Conservation (phyloP, 1,284 basidiomycete species). For the Apiotrichum mycotoxinovorans region DNA sequence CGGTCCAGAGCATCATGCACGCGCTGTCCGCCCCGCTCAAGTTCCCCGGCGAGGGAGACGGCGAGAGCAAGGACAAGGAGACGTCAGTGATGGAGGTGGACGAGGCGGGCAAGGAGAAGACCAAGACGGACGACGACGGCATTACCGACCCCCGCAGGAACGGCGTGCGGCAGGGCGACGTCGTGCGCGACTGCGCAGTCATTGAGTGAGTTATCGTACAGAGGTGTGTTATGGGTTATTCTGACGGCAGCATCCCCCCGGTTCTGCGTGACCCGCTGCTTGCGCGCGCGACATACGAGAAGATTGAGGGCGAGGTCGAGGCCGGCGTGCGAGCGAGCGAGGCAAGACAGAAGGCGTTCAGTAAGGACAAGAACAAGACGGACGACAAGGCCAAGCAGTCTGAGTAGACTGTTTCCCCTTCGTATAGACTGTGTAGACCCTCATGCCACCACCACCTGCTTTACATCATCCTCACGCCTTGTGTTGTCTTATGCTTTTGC, state of each 20-base stretch:
- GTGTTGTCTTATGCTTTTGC: conserved; percentile 9
- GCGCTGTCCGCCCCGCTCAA: conserved; percentile 44
- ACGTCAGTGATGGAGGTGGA: conserved; percentile 2
- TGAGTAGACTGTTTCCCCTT: not conserved
- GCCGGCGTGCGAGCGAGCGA: conserved; percentile 28
- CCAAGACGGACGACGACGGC: conserved; percentile 4
- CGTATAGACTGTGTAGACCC: not conserved
- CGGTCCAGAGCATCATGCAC: conserved; percentile 42
- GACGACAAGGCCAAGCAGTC: not conserved
- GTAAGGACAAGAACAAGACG: not conserved
- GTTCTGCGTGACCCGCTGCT: conserved; percentile 32
- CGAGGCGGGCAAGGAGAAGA: conserved; percentile 16
- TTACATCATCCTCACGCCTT: not conserved
- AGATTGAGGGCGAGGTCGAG: conserved; percentile 40
- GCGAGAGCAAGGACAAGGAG: not conserved
- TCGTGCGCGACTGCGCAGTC: conserved; percentile 44
- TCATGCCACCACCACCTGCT: not conserved
- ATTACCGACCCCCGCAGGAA: conserved; percentile 23
- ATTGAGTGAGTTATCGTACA: conserved; percentile 35
- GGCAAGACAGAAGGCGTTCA: conserved; percentile 13
- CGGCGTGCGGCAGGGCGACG: conserved; percentile 41
- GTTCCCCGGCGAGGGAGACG: conserved; percentile 23
- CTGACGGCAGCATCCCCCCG: conserved; percentile 32
- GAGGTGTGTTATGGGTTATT: not conserved
- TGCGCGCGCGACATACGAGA: conserved; percentile 38